Evolutionary conservation across 1,284 basidiomycete genomes (phyloP), one percentile per base, ranked within the genome.

Genomic region (Boletus smithii): DNA sequence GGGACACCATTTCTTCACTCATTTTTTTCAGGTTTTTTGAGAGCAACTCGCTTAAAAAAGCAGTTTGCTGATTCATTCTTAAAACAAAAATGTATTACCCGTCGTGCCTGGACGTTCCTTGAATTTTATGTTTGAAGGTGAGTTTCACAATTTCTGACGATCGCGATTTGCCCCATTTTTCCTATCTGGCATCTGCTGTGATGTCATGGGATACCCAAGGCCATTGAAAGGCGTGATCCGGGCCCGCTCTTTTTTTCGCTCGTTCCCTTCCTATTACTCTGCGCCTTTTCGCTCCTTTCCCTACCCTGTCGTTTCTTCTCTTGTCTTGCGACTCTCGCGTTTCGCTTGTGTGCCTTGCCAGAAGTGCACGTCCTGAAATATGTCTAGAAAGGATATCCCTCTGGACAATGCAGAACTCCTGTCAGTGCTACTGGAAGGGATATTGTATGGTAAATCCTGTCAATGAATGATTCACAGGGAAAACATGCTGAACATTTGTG

Each of bases 341-440:
- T 30, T 10, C 18, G 30, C n/a, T n/a, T 14, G n/a, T 16, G 22
- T 27, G 20, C 29, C 17, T 18, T 37, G 16, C 37, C 18, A 38
- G 24, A 2, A 20, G 20, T 20, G n/a, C 14, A 20, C 48, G 9
- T 39, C 46, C 34, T 11, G 14, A 30, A 31, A 32, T 3, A 61
- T 58, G 56, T 0, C 0, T 1, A 1, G 16, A 16, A n/a, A 14
- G 6, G 52, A 33, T 13, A 50, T 62, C 8, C 17, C 55, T 5
- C 27, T 62, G 32, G 58, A 53, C 31, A 42, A 61, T 38, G 59
- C 58, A 32, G 60, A 51, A 27, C 42, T 61, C 14, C 23, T 61
- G 26, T 44, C 60, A 0, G 33, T 49, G 8, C 3, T 64, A 10
- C 30, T 61, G 34, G 62, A 61, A 42, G 47, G 46, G 0, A 16